Evolutionary conservation across 129 eudicot species (phyloP).

Genomic region (Flaveria robusta): DNA sequence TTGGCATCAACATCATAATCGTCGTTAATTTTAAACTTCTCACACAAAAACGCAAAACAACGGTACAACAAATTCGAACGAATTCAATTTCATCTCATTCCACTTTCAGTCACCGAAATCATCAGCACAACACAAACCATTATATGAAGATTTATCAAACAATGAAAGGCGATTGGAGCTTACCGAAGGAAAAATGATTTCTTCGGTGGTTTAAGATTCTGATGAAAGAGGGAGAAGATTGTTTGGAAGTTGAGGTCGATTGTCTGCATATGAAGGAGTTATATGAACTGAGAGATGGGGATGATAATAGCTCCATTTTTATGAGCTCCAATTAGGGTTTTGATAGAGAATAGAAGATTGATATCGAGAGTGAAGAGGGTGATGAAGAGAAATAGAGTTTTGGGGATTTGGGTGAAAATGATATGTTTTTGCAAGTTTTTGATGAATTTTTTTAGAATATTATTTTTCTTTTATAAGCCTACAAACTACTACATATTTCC

Average conservation of each 20-base stretch:
- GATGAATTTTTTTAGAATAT: too few species aligned
- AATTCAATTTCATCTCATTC: conserved; percentile 12
- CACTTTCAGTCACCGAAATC: background rate
- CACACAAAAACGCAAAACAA: background rate
- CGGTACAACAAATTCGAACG: background rate
- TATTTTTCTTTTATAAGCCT: too few species aligned
- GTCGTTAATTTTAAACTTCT: background rate
- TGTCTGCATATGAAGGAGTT: conserved; percentile 25
- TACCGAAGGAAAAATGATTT: conserved; percentile 30
- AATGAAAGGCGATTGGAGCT: background rate
- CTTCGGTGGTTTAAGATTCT: conserved; percentile 22
- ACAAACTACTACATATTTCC: too few species aligned
- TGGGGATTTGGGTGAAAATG: background rate
- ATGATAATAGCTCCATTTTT: conserved; percentile 48
- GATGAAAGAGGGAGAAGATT: conserved; percentile 29
- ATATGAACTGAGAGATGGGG: conserved; percentile 33
- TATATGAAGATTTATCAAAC: background rate
- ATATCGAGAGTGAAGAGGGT: background rate
- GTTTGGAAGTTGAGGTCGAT: conserved; percentile 29
- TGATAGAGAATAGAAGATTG: background rate
- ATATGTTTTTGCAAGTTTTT: too few species aligned
- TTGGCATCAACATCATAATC: background rate
- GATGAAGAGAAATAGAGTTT: conserved; percentile 21
- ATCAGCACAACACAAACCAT: background rate
- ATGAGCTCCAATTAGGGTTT: conserved; percentile 18